Conservation (phyloP, 768 basidiomycete species). For the Clavulina sp. region DNA sequence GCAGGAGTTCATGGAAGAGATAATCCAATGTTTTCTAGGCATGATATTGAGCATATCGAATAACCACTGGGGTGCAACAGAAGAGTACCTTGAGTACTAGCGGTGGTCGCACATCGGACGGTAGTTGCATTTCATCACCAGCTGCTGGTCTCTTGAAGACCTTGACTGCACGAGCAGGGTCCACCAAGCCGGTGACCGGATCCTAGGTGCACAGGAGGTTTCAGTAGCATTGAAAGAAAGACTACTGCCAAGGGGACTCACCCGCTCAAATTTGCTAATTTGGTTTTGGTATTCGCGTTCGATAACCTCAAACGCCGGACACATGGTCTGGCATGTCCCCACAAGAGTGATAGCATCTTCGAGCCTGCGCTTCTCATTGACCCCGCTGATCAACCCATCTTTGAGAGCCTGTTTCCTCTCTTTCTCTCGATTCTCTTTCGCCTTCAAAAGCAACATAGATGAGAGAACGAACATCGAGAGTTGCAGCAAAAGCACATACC, state of each 20-base stretch:
- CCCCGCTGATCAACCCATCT: constrained; percentile 79
- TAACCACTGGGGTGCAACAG: not conserved
- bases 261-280: constrained; percentile 70
- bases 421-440: constrained; percentile 53
- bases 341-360: constrained; percentile 87
- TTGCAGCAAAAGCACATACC: no score
- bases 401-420: constrained; percentile 61
- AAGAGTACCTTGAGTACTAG: constrained; percentile 49
- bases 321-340: constrained; percentile 88
- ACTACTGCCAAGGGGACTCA: constrained; percentile 24
- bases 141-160: constrained; percentile 82
- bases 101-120: constrained; percentile 85
- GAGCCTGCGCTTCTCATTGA: constrained; percentile 54
- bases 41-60: not conserved
- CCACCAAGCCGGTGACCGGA: constrained; percentile 64
- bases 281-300: constrained; percentile 80
- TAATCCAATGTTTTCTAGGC: constrained; percentile 81
- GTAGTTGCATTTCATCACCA: constrained; percentile 68
- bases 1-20: constrained; percentile 69
- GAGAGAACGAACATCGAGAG: not conserved
- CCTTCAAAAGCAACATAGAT: constrained; percentile 20
- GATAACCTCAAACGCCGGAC: constrained; percentile 84
- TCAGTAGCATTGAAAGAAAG: not conserved
- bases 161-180: constrained; percentile 79
- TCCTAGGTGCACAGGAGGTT: constrained; percentile 23